phyloP scores from a whole-genome alignment of 495 filamentous ascomycete genomes.

The Aspergillus homomorphus region DNA sequence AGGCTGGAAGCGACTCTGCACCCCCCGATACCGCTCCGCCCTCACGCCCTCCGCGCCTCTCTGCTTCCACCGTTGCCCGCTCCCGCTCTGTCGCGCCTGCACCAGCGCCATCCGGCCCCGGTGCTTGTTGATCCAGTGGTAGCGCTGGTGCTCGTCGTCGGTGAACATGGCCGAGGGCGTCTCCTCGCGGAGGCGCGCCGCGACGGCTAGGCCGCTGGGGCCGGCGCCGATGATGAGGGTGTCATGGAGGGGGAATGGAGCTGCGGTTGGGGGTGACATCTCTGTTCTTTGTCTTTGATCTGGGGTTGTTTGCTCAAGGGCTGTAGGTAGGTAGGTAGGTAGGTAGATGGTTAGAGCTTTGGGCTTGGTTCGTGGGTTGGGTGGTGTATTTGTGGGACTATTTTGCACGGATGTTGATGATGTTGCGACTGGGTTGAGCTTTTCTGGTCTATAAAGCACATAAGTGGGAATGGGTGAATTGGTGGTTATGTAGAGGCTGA shows the following conservation, averaged over 20 bases:
- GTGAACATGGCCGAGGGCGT: conserved; percentile 64
- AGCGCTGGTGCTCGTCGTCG: conserved; percentile 62
- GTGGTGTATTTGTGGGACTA: background rate
- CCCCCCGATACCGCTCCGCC: conserved; percentile 30
- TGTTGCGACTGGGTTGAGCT: too few relatives aligned
- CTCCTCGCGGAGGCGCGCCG: conserved; percentile 55
- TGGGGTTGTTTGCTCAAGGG: background rate
- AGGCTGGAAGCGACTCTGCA: too few relatives aligned
- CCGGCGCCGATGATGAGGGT: conserved; percentile 62
- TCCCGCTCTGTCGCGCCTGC: conserved; percentile 28
- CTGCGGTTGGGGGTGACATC: background rate
- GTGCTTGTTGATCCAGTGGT: conserved; percentile 61
- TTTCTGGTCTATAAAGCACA: too few relatives aligned
- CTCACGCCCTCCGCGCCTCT: conserved; percentile 32
- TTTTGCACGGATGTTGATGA: too few relatives aligned
- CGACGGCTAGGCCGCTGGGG: conserved; percentile 59
- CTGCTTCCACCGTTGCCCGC: too few relatives aligned
- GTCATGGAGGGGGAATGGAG: conserved; percentile 49
- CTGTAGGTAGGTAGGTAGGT: background rate
- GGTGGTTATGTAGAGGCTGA: too few relatives aligned
- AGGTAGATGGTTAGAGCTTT: background rate
- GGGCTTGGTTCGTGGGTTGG: background rate
- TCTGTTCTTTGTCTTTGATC: background rate
- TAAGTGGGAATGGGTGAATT: too few relatives aligned
- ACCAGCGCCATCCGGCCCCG: conserved; percentile 44